A percentile compares a stretch with the other conserved stretches of the same genome.
Evolutionary conservation across 75 land plant species (phyloP).

Genomic region (Selaginella tamariscina): DNA sequence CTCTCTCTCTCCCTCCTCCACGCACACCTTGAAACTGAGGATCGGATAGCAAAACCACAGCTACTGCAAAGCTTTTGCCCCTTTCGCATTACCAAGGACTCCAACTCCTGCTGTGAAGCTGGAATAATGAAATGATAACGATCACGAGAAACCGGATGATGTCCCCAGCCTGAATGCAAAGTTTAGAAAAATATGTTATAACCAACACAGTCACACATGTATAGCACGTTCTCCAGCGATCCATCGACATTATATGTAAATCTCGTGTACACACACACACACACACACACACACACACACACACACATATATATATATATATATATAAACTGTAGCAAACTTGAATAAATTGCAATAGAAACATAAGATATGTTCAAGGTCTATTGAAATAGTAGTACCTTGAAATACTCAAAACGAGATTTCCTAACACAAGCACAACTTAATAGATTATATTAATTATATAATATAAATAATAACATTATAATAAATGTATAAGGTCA

Average conservation of each 20-base stretch:
- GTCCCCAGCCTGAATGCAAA: constrained; percentile 62
- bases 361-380: not conserved
- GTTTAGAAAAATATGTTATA: not conserved
- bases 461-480: too few species aligned
- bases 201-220: constrained; percentile 14
- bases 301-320: too few species aligned
- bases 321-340: too few species aligned
- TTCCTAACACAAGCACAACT: not conserved
- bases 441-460: not conserved
- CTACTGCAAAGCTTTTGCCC: not conserved
- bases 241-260: not conserved
- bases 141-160: constrained; percentile 62
- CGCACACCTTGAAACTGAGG: constrained; percentile 30
- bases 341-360: not conserved
- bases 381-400: not conserved
- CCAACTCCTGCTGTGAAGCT: constrained; percentile 28
- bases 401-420: not conserved
- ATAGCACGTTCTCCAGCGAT: not conserved
- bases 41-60: not conserved
- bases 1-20: constrained; percentile 13
- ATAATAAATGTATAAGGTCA: too few species aligned
- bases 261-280: not conserved
- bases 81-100: constrained; percentile 18
- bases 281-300: not conserved
- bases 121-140: constrained; percentile 81